phyloP scores from a whole-genome alignment of 2,329 filamentous ascomycete species.

The Clarireedia paspali region DNA sequence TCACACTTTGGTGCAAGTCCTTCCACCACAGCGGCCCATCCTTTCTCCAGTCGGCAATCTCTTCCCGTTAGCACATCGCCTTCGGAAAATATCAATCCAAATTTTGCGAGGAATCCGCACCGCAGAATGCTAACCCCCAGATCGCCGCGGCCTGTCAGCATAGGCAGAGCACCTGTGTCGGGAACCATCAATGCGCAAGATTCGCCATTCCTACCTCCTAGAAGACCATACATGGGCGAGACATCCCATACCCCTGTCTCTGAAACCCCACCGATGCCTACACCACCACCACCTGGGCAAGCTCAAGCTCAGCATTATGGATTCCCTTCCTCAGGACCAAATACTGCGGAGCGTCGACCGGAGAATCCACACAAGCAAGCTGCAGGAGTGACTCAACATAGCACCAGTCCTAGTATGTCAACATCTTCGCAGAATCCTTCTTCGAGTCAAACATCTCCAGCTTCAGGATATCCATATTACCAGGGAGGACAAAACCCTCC shows the following conservation, averaged over 20 bases:
- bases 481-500: constrained; percentile 19
- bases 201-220: constrained; percentile 38
- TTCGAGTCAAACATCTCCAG: constrained; percentile 33
- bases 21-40: constrained; percentile 13
- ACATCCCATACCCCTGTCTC: constrained; percentile 30
- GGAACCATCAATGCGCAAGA: constrained; percentile 41
- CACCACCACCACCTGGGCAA: constrained; percentile 14
- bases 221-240: constrained; percentile 36
- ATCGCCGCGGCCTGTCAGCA: constrained; percentile 43
- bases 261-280: constrained; percentile 38
- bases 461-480: constrained; percentile 22
- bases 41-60: constrained; percentile 19
- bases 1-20: constrained; percentile 23
- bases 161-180: constrained; percentile 37
- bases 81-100: constrained; percentile 20
- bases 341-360: constrained; percentile 28
- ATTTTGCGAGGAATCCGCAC: constrained; percentile 17
- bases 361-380: constrained; percentile 32
- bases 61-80: constrained; percentile 16
- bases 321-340: constrained; percentile 34
- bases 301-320: constrained; percentile 23
- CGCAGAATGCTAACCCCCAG: constrained; percentile 27
- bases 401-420: constrained; percentile 39
- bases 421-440: constrained; percentile 38
- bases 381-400: constrained; percentile 31